Percentiles rank a stretch among this genome's conserved stretches.
These are phyloP conservation scores for Petrea volubilis DNA, from an alignment of 257 asterid genomes.

Conservation along the genomic window DNA sequence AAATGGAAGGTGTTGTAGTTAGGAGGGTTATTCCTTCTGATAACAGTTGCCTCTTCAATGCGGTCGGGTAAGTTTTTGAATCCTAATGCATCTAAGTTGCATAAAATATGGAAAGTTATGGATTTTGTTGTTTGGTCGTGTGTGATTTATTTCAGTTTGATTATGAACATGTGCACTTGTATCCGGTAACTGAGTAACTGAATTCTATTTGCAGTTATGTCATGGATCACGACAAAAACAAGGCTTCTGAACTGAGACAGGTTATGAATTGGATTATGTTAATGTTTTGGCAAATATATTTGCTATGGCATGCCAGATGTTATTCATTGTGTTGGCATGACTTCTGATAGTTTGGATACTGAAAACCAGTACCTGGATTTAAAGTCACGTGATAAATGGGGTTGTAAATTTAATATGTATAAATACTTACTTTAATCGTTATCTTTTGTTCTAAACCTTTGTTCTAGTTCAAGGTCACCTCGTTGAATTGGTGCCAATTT, in stretches of 20 bases:
- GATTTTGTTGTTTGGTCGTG: not conserved
- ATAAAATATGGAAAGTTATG: not conserved
- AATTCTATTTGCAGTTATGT: constrained; percentile 61
- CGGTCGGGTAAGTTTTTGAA: constrained; percentile 75
- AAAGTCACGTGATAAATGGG: constrained; percentile 6
- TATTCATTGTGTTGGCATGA: constrained; percentile 6
- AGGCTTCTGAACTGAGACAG: constrained; percentile 92
- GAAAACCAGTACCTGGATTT: not conserved
- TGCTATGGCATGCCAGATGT: not conserved
- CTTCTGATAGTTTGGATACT: constrained; percentile 1
- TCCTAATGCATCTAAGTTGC: not conserved
- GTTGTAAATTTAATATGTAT: not conserved
- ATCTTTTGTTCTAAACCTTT: not conserved
- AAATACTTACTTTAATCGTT: not conserved
- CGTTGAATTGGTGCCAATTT: not conserved
- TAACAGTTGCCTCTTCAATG: constrained; percentile 94
- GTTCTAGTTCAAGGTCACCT: not conserved
- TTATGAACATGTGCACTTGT: not conserved
- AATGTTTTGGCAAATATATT: not conserved
- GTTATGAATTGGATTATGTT: constrained; percentile 33
- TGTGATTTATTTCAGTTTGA: not conserved
- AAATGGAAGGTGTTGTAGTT: constrained; percentile 76
- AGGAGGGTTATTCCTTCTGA: constrained; percentile 95
- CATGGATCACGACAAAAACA: constrained; percentile 84
- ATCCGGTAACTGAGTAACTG: constrained; percentile 6